These are phyloP conservation scores for Phytophthora citricola DNA, from an alignment of 352 stramenopile species.

Conservation along the genomic window DNA sequence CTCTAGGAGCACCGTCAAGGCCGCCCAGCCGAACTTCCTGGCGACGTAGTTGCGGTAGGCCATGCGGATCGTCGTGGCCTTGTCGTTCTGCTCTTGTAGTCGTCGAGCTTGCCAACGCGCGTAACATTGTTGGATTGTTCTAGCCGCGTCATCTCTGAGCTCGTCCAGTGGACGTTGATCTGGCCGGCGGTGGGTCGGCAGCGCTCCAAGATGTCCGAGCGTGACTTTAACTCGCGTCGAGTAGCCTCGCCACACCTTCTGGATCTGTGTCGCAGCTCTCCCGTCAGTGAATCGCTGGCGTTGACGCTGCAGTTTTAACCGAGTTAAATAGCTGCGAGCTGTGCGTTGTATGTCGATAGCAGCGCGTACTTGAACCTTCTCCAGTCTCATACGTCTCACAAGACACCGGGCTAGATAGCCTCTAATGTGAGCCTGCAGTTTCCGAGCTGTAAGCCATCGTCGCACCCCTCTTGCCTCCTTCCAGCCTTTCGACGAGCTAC, in stretches of 20 bases:
- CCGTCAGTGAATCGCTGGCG: slow-evolving; percentile 1
- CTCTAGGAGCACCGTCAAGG: slow-evolving; percentile 43
- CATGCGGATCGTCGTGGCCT: slow-evolving; percentile 43
- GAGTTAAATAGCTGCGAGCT: slow-evolving; percentile 29
- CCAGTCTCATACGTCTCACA: not conserved
- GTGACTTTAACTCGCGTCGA: slow-evolving; percentile 10
- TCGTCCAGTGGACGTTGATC: slow-evolving; percentile 13
- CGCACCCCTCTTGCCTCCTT: slow-evolving; percentile 29
- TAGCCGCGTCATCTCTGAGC: slow-evolving; percentile 39
- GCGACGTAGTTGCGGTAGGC: slow-evolving; percentile 68
- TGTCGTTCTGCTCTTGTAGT: slow-evolving; percentile 23
- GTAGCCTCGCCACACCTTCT: slow-evolving; percentile 32
- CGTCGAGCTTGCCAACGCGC: slow-evolving; percentile 39
- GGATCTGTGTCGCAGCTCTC: slow-evolving; percentile 27
- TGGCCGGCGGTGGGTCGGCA: not conserved
- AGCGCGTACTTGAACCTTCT: slow-evolving; percentile 6
- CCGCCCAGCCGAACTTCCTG: slow-evolving; percentile 74
- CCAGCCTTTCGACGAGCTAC: slow-evolving; percentile 23
- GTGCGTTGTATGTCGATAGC: slow-evolving; percentile 35
- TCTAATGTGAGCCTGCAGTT: slow-evolving; percentile 54
- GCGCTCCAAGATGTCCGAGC: slow-evolving; percentile 23
- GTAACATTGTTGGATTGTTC: slow-evolving; percentile 52
- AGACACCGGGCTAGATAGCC: slow-evolving; percentile 36
- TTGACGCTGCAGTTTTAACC: slow-evolving; percentile 5
- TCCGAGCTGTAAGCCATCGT: slow-evolving; percentile 47